Base-by-base conservation (phyloP, 2,329 filamentous ascomycete species). In the Ceratocystis variospora region DNA sequence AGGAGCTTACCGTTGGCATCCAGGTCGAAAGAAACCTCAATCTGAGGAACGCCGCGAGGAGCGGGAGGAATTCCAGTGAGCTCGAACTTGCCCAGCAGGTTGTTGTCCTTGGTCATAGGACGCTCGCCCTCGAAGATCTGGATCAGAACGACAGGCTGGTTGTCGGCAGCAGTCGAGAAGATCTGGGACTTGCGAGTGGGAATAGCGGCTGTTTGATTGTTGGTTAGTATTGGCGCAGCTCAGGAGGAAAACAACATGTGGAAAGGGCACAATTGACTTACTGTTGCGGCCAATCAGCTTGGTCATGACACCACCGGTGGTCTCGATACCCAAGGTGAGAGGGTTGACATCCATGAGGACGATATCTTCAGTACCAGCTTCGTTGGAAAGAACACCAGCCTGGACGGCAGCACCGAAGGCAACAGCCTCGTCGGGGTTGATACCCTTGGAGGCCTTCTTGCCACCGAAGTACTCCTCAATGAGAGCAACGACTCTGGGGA, bases 371-470 rank as follows among this genome's bases (percentile, higher is more conserved):
- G 89, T 89, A 74, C 87, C 88, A 74, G 88, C 84, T 80, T 96
- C 90, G 71, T 91, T 91, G 72, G 91, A 88, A 69, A 99, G 83
- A 74, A 97, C 87, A 87, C 92, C 93, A 80, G 88, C 94, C 81
- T 99, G 94, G 72, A 97, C 91, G 72, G 94, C 93, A 70, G 94
- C 94, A 80, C 94, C 94, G 77, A 92, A 97, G 75, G 94, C 94
- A 72, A 97, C 94, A 80, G 94, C 94, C 83, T 97, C 94, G 75
- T 99, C 94, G 72, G 94, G 94, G 86, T 97, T 97, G 77, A 99
- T 96, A 79, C 91, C 90, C 90, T 97, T 97, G 84, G 88, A 92
- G 73, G 92, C 91, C 83, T 94, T 92, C 89, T 97, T 97, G 78
- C 92, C 88, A 73, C 76, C 81, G 77, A 97, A 97, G 85, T 84